phyloP scores from a whole-genome alignment of 2,329 filamentous ascomycete genomes.

The Knoxdaviesia proteae region DNA sequence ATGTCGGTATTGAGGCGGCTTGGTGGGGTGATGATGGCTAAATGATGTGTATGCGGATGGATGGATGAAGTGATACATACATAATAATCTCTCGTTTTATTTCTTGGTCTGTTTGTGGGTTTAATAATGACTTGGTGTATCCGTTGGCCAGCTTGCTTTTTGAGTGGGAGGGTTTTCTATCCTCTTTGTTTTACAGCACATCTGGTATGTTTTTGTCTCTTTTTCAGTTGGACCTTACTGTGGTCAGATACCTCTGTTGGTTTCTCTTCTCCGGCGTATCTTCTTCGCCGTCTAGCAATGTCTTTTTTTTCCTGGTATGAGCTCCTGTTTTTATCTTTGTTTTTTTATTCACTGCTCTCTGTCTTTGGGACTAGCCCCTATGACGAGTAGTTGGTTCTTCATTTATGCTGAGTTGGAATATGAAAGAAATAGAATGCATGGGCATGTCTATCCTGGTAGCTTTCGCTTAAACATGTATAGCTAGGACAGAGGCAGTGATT shows the following conservation, averaged over 20 bases:
- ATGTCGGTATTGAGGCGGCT: slow-evolving; percentile 11
- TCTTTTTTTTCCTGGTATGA: not conserved
- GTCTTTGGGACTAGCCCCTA: not conserved
- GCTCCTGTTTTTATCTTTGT: not conserved
- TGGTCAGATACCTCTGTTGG: too few relatives aligned
- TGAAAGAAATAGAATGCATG: too few relatives aligned
- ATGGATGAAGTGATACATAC: not conserved
- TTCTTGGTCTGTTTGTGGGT: slow-evolving; percentile 5
- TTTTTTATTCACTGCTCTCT: not conserved
- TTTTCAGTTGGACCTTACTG: too few relatives aligned
- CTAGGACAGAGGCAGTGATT: too few relatives aligned
- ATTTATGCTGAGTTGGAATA: not conserved
- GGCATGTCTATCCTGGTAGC: too few relatives aligned
- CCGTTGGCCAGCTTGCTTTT: not conserved
- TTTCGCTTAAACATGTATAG: too few relatives aligned
- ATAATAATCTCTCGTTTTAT: not conserved
- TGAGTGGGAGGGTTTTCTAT: not conserved
- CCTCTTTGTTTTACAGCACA: too few relatives aligned
- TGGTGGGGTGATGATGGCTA: slow-evolving; percentile 21
- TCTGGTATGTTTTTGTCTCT: too few relatives aligned
- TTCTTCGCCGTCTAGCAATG: not conserved
- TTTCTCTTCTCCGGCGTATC: not conserved
- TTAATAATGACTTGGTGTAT: slow-evolving; percentile 2
- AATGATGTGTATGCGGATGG: not conserved
- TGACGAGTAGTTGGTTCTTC: not conserved